Evolutionary conservation across 306 rosid genomes (phyloP), one percentile per base, ranked within the genome.

Genomic region (Argentina anserina): DNA sequence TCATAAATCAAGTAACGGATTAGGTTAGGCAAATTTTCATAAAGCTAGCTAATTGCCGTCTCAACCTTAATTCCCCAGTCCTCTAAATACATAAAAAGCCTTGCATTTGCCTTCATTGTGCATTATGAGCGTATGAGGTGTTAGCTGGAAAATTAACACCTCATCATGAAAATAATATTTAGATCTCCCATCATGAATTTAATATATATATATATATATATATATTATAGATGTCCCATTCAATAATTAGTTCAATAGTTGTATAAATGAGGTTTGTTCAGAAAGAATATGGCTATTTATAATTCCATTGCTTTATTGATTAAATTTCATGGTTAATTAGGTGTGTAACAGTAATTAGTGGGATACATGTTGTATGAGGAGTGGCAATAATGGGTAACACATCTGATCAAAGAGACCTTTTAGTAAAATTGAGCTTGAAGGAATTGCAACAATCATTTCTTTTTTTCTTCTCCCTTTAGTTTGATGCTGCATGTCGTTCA

Each of bases 361-460:
- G 65, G 47, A 40, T n/a, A 31, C 79, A 79, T 79, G 82, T 63
- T 79, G 82, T 63, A 18, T 5, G 56, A 12, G 69, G 42, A 43
- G 76, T 42, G 42, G 42, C 39, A 29, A 59, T 56, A 14, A 59
- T 69, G 77, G 59, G 73, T 62, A 34, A 52, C 71, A 74, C 52
- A 58, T 71, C 55, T 21, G 47, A 56, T 31, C 12, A 34, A 21
- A 18, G 59, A 15, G 31, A n/a, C 39, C 3, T 52, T 47, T 5
- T 9, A 14, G 13, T 49, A 42, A 65, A 31, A n/a, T 28, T 39
- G 52, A 58, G 43, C 41, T 58, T 40, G 31, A 71, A 58, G 66
- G 66, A 61, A 61, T 18, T 61, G 67, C 75, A 71, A 41, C 75
- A 65, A 23, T 71, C 11, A 71, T 47, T 56, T 39, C 29, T 31